Evolutionary conservation across 2,329 filamentous ascomycete species (phyloP).

Genomic region (Aspergillus transmontanensis): DNA sequence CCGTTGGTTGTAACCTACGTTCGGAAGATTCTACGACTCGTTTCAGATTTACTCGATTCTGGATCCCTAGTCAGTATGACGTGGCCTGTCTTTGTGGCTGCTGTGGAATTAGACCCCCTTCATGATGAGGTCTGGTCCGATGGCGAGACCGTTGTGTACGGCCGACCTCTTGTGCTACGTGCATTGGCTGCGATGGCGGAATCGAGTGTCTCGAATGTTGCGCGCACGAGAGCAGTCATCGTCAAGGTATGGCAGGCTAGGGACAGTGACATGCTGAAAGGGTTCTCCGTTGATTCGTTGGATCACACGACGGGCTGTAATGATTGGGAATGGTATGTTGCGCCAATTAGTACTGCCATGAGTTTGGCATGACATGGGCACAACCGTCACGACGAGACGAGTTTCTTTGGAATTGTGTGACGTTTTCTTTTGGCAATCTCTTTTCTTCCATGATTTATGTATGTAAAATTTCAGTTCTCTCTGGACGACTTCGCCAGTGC

Average conservation of each 20-base stretch:
- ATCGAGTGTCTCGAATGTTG: conserved; percentile 48
- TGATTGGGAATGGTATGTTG: conserved; percentile 48
- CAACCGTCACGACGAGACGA: background rate
- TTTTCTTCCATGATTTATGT: background rate
- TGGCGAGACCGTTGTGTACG: conserved; percentile 28
- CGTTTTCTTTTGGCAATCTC: background rate
- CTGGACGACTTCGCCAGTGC: no score
- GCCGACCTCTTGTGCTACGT: conserved; percentile 43
- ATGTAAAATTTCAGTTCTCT: background rate
- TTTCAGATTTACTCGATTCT: conserved; percentile 37
- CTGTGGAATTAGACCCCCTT: conserved; percentile 44
- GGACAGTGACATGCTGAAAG: conserved; percentile 38
- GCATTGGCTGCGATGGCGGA: conserved; percentile 45
- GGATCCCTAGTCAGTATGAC: conserved; percentile 39
- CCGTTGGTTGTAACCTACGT: conserved; percentile 37
- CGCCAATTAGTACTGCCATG: conserved; percentile 45
- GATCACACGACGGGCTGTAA: conserved; percentile 29
- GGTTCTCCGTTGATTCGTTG: conserved; percentile 16
- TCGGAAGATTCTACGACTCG: conserved; percentile 36
- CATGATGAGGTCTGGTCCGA: conserved; percentile 41
- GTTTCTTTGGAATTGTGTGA: background rate
- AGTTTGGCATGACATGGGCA: conserved; percentile 39
- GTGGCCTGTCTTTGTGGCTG: conserved; percentile 49
- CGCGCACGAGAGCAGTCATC: conserved; percentile 50
- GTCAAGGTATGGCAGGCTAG: conserved; percentile 52